These are phyloP conservation scores for Metarhizium robertsii DNA, from an alignment of 2,329 filamentous ascomycete species.

Conservation along the genomic window DNA sequence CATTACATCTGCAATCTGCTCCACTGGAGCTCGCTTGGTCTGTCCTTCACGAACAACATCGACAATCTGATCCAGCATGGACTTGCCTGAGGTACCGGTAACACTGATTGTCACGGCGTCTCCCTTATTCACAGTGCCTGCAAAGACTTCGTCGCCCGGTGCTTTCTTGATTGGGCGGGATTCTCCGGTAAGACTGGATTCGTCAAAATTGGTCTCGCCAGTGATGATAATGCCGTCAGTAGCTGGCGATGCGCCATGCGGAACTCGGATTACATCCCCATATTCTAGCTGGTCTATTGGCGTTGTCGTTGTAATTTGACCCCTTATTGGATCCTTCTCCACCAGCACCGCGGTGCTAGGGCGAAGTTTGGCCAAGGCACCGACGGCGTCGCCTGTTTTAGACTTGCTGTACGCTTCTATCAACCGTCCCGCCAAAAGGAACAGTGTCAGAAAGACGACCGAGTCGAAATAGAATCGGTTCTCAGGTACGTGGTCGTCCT, in stretches of 20 bases:
- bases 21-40: conserved; percentile 64
- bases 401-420: conserved; percentile 89
- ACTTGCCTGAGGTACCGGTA: conserved; percentile 55
- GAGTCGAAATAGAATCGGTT: conserved; percentile 77
- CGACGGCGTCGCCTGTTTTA: conserved; percentile 78
- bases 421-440: conserved; percentile 65
- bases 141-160: conserved; percentile 55
- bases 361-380: conserved; percentile 66
- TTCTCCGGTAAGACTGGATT: conserved; percentile 82
- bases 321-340: conserved; percentile 27
- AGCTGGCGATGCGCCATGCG: conserved; percentile 73
- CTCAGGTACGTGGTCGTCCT: conserved; percentile 26
- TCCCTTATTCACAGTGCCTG: conserved; percentile 67
- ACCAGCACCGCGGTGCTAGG: conserved; percentile 69
- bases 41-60: conserved; percentile 69
- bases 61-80: conserved; percentile 75
- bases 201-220: conserved; percentile 66
- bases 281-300: conserved; percentile 64
- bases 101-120: conserved; percentile 52
- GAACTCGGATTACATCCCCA: conserved; percentile 65
- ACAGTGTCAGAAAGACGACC: conserved; percentile 84
- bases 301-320: conserved; percentile 30
- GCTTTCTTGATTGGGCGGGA: conserved; percentile 57
- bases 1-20: conserved; percentile 62
- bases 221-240: conserved; percentile 64